Conservation (phyloP, 1,284 basidiomycete genomes). For the Ceratobasidium sp. region DNA sequence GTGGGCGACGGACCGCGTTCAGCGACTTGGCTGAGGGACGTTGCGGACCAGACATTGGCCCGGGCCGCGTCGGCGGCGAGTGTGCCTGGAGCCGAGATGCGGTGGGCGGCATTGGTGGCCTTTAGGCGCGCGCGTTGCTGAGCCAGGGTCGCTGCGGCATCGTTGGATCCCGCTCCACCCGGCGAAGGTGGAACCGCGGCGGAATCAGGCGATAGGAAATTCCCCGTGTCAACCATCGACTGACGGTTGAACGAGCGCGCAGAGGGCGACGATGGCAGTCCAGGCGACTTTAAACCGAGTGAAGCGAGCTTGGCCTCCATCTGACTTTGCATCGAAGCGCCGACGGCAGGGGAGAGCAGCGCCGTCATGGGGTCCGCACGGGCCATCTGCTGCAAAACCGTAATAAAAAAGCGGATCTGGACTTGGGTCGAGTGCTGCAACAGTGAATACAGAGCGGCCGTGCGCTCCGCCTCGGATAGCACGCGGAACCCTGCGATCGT, state of each 20-base stretch:
- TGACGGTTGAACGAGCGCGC: constrained; percentile 75
- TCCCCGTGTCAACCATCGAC: constrained; percentile 64
- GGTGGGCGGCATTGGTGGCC: constrained; percentile 78
- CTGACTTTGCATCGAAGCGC: constrained; percentile 91
- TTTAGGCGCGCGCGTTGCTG: constrained; percentile 91
- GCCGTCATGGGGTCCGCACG: constrained; percentile 97
- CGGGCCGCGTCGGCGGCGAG: constrained; percentile 62
- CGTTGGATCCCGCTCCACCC: constrained; percentile 46
- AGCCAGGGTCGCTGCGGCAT: constrained; percentile 82
- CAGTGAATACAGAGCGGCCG: constrained; percentile 98
- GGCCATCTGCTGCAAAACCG: constrained; percentile 98
- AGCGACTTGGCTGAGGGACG: constrained; percentile 82
- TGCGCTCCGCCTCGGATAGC: constrained; percentile 98
- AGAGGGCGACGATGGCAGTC: constrained; percentile 71
- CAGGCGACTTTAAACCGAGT: constrained; percentile 83
- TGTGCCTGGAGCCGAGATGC: constrained; percentile 89
- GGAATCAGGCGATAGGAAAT: constrained; percentile 56
- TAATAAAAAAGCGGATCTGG: constrained; percentile 99
- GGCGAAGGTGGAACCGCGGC: constrained; percentile 44
- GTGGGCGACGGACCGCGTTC: constrained; percentile 65
- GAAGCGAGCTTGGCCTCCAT: constrained; percentile 94
- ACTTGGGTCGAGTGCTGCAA: constrained; percentile 99
- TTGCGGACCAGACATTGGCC: constrained; percentile 61
- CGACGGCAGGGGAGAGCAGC: constrained; percentile 88
- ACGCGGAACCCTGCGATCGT: constrained; percentile 96